phyloP scores from a whole-genome alignment of 2,329 filamentous ascomycete genomes.

The Claviceps cyperi region DNA sequence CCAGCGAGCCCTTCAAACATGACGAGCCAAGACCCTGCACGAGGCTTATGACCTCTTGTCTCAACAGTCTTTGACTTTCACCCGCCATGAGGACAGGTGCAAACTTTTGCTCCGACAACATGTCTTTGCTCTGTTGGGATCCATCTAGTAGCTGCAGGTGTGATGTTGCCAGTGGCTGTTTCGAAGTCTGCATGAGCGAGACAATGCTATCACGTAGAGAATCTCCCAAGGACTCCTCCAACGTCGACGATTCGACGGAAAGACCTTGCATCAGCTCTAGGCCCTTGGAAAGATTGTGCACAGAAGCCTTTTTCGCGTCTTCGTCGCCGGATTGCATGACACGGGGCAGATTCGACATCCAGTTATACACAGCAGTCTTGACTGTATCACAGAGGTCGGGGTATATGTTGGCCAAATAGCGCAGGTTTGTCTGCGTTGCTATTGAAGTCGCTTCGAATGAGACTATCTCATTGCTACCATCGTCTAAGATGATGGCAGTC shows the following conservation, averaged over 20 bases:
- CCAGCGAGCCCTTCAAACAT: constrained; percentile 45
- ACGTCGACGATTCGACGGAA: constrained; percentile 46
- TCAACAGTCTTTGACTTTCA: constrained; percentile 51
- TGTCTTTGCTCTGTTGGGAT: constrained; percentile 7
- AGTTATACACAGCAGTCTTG: constrained; percentile 61
- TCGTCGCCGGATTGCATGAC: constrained; percentile 78
- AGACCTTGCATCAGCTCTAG: constrained; percentile 51
- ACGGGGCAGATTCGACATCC: constrained; percentile 67
- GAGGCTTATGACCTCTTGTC: constrained; percentile 42
- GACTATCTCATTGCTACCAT: constrained; percentile 24
- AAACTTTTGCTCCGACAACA: constrained; percentile 27
- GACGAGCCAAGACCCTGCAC: constrained; percentile 40
- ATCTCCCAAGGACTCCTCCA: constrained; percentile 52
- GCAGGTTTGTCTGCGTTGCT: constrained; percentile 35
- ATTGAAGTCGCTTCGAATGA: constrained; percentile 13
- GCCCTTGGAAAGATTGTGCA: constrained; percentile 64
- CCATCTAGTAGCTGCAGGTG: constrained; percentile 17
- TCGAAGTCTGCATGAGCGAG: constrained; percentile 16
- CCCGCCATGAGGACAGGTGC: constrained; percentile 46
- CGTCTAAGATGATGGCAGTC: constrained; percentile 57
- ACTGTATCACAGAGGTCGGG: constrained; percentile 46
- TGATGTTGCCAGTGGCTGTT: constrained; percentile 9
- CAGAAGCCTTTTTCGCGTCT: constrained; percentile 52
- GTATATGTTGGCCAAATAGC: constrained; percentile 48
- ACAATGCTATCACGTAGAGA: constrained; percentile 63